phyloP scores from a whole-genome alignment of 352 stramenopile species.

The Phytopythium helicoides region DNA sequence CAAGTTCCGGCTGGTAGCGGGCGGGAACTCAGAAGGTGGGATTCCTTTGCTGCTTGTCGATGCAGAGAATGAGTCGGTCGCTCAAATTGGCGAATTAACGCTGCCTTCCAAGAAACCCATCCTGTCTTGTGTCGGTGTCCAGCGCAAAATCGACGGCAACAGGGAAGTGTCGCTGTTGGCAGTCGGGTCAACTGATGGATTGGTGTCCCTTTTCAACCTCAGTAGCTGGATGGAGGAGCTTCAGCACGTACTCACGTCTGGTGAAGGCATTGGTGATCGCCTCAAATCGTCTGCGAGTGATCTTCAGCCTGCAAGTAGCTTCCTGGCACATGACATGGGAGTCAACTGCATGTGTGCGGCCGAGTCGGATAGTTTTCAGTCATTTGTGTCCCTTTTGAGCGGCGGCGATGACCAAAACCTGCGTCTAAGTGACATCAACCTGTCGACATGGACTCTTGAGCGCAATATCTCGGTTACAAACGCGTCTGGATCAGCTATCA shows the following conservation, averaged over 20 bases:
- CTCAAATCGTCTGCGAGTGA: slow-evolving; percentile 26
- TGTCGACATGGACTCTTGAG: slow-evolving; percentile 29
- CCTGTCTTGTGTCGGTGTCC: slow-evolving; percentile 57
- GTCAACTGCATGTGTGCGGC: slow-evolving; percentile 61
- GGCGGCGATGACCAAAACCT: slow-evolving; percentile 84
- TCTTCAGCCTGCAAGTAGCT: slow-evolving; percentile 40
- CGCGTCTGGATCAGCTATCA: slow-evolving; percentile 82
- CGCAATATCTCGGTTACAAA: slow-evolving; percentile 42
- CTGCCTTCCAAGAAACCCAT: slow-evolving; percentile 76
- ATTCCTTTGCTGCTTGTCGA: slow-evolving; percentile 66
- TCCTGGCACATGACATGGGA: slow-evolving; percentile 84
- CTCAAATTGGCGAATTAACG: slow-evolving; percentile 53
- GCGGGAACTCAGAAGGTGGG: slow-evolving; percentile 76
- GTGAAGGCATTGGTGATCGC: slow-evolving; percentile 11
- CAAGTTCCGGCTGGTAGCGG: slow-evolving; percentile 47
- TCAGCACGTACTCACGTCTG: neutral
- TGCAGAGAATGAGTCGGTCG: slow-evolving; percentile 16
- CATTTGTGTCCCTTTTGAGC: slow-evolving; percentile 59
- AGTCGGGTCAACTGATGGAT: slow-evolving; percentile 79
- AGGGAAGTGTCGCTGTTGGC: slow-evolving; percentile 38
- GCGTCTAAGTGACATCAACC: slow-evolving; percentile 33
- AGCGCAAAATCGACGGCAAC: slow-evolving; percentile 12
- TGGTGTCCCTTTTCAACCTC: slow-evolving; percentile 77
- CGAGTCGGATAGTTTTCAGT: slow-evolving; percentile 10
- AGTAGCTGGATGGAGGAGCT: slow-evolving; percentile 24